Conservation (phyloP, 179 eudicot species). For the Beta corolliflora region DNA sequence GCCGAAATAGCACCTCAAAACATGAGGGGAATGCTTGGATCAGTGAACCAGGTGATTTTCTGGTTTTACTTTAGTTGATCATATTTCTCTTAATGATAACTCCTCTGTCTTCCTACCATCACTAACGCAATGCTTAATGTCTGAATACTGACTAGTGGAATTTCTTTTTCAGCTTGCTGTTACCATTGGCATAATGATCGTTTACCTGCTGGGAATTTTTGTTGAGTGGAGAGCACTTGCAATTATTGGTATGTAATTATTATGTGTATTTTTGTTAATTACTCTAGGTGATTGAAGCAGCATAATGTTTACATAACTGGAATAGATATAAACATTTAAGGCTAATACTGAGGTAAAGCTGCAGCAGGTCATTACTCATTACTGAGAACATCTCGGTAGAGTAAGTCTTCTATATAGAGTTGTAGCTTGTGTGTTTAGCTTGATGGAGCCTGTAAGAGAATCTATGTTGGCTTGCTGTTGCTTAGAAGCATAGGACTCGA, state of each 20-base stretch:
- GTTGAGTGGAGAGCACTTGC: slow-evolving; percentile 84
- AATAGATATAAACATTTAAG: neutral
- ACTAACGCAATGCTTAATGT: neutral
- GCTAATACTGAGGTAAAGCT: neutral
- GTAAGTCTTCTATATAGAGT: neutral
- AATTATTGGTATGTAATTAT: slow-evolving; percentile 58
- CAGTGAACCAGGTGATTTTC: slow-evolving; percentile 84
- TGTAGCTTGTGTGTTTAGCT: neutral
- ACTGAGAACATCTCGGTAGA: neutral
- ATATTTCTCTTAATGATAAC: neutral
- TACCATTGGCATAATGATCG: slow-evolving; percentile 89
- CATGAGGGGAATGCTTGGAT: slow-evolving; percentile 90
- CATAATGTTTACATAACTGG: neutral
- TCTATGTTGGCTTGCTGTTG: neutral
- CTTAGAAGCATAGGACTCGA: neutral
- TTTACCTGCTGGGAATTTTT: slow-evolving; percentile 86
- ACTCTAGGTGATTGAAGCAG: neutral
- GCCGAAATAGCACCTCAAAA: slow-evolving; percentile 97
- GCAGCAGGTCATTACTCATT: neutral
- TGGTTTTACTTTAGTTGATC: neutral
- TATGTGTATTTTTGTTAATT: neutral
- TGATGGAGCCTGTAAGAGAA: neutral
- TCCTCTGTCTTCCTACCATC: neutral
- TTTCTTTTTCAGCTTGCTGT: slow-evolving; percentile 70
- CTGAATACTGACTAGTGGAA: slow-evolving; percentile 4